Base-by-base conservation (phyloP, 108 stramenopile genomes). In the Licmophora abbreviata region DNA sequence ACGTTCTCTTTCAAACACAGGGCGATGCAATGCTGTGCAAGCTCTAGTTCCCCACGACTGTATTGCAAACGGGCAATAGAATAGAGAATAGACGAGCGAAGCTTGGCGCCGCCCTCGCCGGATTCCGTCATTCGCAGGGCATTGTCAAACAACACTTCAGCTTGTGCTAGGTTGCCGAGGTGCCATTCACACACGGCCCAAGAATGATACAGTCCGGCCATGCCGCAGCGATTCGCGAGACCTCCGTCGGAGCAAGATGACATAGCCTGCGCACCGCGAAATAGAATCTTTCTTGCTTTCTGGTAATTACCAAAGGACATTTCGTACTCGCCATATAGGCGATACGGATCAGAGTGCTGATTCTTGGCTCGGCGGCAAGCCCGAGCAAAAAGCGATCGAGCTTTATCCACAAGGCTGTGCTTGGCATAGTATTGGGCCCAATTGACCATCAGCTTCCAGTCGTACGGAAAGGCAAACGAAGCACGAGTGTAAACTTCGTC, bases 171-270 rank as follows among this genome's bases (percentile, higher is more conserved):
- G 30, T 80, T 69, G 29, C 56, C 68, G 14, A 85, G 59, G 36
- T 83, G 74, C 66, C 78, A 89, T 54, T 89, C 83, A 37, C 76
- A 77, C 7, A 85, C 56, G 15, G 79, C 88, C 83, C 83, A 83
- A 8, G 73, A 65, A 35, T 79, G 71, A 32, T 54, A 76, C 5
- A 85, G 62, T 20, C 55, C 18, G 0, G 83, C 78, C 35, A 84
- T 29, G 3, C 64, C 74, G 29, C 29, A 61, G 29, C 56, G 59
- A 23, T 55, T 59, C 0, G 1, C n/a, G 11, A 15, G 17, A 11
- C 59, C 60, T 30, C 30, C 29, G 17, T 51, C 62, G 21, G 44
- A 35, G 10, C 21, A 25, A 14, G 51, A 28, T 1, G 72, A 44
- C 2, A 81, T 41, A 3, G 49, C 54, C 40, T 71, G 69, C 20